Percentiles rank a stretch among this genome's conserved stretches.
Evolutionary conservation across 345 rosid species (phyloP).

Genomic region (Carallia brachiata): DNA sequence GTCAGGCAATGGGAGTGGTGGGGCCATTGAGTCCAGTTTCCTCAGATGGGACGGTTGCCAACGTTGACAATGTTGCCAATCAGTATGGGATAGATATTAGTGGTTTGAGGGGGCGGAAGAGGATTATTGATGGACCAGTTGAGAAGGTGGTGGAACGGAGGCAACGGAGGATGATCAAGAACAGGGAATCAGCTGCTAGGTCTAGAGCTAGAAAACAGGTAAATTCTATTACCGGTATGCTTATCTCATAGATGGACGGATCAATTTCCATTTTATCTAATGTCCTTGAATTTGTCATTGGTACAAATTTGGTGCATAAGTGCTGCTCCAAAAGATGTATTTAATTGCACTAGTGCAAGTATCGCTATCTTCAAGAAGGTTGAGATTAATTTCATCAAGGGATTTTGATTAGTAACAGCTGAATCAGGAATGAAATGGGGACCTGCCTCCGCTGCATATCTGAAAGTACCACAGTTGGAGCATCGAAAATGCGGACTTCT

Average conservation of each 20-base stretch:
- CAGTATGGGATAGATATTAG: constrained; percentile 60
- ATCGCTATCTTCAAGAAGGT: too few species aligned
- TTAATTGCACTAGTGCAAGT: too few species aligned
- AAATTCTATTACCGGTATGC: neutral
- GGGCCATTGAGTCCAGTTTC: constrained; percentile 60
- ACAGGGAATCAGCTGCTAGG: constrained; percentile 93
- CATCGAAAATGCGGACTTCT: too few species aligned
- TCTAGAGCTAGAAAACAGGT: constrained; percentile 97
- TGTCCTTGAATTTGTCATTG: too few species aligned
- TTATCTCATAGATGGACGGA: neutral
- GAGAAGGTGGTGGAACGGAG: constrained; percentile 91
- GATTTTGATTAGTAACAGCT: too few species aligned
- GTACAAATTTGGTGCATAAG: too few species aligned
- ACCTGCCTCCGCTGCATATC: too few species aligned
- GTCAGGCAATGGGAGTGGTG: constrained; percentile 43
- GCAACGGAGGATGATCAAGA: constrained; percentile 95
- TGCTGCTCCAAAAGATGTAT: too few species aligned
- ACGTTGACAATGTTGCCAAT: constrained; percentile 43
- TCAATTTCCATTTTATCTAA: too few species aligned
- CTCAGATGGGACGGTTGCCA: constrained; percentile 43
- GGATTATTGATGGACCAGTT: constrained; percentile 68
- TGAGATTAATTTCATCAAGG: too few species aligned
- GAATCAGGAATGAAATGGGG: too few species aligned
- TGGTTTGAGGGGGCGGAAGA: constrained; percentile 60
- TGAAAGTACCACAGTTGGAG: too few species aligned